These are phyloP conservation scores for Zygoascus biomembranicola DNA, from an alignment of 805 yeast species.

Conservation along the genomic window DNA sequence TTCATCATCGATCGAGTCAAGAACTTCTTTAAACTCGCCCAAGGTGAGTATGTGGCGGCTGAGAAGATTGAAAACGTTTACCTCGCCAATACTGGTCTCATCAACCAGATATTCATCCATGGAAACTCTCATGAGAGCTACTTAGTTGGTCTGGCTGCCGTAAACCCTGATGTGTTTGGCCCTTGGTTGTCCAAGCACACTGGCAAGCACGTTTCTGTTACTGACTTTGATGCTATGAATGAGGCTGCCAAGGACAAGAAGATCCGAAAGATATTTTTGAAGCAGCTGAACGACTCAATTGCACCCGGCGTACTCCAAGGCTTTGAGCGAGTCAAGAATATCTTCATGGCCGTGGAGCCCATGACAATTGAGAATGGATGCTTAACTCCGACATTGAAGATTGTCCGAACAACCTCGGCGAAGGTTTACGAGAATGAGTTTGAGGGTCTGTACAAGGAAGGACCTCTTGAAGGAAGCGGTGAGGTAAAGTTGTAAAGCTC, in stretches of 20 bases:
- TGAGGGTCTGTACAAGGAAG: constrained; percentile 42
- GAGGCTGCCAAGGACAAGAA: constrained; percentile 27
- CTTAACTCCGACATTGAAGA: constrained; percentile 59
- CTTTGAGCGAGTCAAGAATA: constrained; percentile 54
- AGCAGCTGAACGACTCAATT: constrained; percentile 32
- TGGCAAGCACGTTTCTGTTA: constrained; percentile 24
- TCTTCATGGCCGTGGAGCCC: constrained; percentile 48
- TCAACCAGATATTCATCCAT: constrained; percentile 50
- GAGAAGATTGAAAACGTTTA: constrained; percentile 65
- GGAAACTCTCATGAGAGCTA: constrained; percentile 53
- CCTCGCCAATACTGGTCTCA: constrained; percentile 41
- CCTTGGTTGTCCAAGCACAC: constrained; percentile 23
- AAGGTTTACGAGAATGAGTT: constrained; percentile 36
- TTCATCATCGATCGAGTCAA: constrained; percentile 66
- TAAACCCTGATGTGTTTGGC: constrained; percentile 42
- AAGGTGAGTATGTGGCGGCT: constrained; percentile 66
- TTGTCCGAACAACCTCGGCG: constrained; percentile 44
- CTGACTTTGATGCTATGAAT: constrained; percentile 25
- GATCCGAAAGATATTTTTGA: constrained; percentile 32
- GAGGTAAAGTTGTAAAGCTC: too few species aligned
- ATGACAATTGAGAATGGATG: constrained; percentile 52
- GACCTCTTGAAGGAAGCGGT: constrained; percentile 17
- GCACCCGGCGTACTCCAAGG: constrained; percentile 41
- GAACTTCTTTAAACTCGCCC: constrained; percentile 64
- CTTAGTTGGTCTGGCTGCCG: constrained; percentile 55